A percentile compares a stretch with the other conserved stretches of the same genome.
These are phyloP conservation scores for Claviceps sp. DNA, from an alignment of 2,329 filamentous ascomycete species.

Conservation along the genomic window DNA sequence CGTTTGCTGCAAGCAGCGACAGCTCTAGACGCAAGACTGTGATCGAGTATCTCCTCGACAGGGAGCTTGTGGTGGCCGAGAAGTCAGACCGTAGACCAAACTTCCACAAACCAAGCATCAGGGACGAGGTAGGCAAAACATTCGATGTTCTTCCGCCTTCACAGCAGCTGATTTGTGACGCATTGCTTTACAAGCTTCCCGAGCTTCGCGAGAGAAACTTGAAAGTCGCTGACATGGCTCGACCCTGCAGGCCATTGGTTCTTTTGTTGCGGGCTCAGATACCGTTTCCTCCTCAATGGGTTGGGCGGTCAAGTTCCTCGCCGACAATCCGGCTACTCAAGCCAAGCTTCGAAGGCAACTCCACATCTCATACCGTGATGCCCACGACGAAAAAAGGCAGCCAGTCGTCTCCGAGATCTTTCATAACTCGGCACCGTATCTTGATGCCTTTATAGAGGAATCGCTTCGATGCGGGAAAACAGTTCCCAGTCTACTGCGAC, in stretches of 20 bases:
- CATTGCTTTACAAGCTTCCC: neutral
- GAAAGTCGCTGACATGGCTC: neutral
- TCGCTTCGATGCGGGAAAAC: constrained; percentile 16
- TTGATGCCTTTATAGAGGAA: constrained; percentile 26
- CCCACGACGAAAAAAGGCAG: constrained; percentile 8
- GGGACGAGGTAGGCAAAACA: constrained; percentile 15
- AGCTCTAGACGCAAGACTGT: neutral
- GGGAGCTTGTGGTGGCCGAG: constrained; percentile 10
- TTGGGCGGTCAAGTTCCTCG: constrained; percentile 4
- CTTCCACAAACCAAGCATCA: constrained; percentile 17
- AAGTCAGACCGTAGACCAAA: constrained; percentile 17
- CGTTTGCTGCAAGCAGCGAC: neutral
- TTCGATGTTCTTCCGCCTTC: neutral
- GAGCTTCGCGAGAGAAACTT: neutral
- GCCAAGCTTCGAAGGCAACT: constrained; percentile 10
- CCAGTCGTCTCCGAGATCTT: constrained; percentile 17
- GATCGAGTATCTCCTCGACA: neutral
- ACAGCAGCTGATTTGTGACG: neutral
- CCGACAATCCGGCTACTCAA: constrained; percentile 3
- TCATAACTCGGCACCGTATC: constrained; percentile 14
- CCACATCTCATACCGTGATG: constrained; percentile 9
- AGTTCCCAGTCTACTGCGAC: constrained; percentile 14
- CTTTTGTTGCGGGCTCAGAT: constrained; percentile 15
- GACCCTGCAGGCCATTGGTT: constrained; percentile 10
- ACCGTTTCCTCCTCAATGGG: neutral